Percentiles rank a stretch among this genome's conserved stretches.
These are phyloP conservation scores for Rhododendron mucronatum DNA, from an alignment of 148 eudicot genomes.

Conservation along the genomic window DNA sequence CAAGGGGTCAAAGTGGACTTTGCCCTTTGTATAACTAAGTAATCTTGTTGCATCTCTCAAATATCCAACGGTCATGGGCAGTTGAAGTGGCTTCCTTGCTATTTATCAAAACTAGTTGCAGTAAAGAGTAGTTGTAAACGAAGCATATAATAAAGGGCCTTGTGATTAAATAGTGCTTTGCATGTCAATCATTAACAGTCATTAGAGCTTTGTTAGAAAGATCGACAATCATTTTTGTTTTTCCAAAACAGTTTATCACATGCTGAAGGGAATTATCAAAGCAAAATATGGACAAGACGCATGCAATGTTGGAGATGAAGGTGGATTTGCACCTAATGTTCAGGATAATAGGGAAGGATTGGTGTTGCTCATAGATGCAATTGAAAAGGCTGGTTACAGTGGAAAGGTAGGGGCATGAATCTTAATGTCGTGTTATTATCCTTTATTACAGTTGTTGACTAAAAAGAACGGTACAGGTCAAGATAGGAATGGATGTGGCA, in stretches of 20 bases:
- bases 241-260: slow-evolving; percentile 69
- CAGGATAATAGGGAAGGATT: slow-evolving; percentile 96
- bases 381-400: slow-evolving; percentile 95
- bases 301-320: slow-evolving; percentile 98
- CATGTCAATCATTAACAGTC: background rate
- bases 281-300: slow-evolving; percentile 99
- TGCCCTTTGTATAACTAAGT: background rate
- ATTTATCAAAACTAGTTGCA: background rate
- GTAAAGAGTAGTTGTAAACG: background rate
- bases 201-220: background rate
- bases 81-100: background rate
- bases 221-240: background rate
- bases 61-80: background rate
- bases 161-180: background rate
- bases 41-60: background rate
- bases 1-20: too few species aligned
- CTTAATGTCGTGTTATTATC: slow-evolving; percentile 1
- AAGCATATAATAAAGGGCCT: background rate
- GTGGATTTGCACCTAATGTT: slow-evolving; percentile 98
- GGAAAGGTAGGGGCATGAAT: slow-evolving; percentile 60
- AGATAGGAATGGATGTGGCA: slow-evolving; percentile 99
- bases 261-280: slow-evolving; percentile 88
- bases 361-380: slow-evolving; percentile 83
- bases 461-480: slow-evolving; percentile 53
- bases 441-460: slow-evolving; percentile 8